These are phyloP conservation scores for Oryza punctata DNA, from an alignment of 176 grass and related monocot genomes.

Conservation along the genomic window DNA sequence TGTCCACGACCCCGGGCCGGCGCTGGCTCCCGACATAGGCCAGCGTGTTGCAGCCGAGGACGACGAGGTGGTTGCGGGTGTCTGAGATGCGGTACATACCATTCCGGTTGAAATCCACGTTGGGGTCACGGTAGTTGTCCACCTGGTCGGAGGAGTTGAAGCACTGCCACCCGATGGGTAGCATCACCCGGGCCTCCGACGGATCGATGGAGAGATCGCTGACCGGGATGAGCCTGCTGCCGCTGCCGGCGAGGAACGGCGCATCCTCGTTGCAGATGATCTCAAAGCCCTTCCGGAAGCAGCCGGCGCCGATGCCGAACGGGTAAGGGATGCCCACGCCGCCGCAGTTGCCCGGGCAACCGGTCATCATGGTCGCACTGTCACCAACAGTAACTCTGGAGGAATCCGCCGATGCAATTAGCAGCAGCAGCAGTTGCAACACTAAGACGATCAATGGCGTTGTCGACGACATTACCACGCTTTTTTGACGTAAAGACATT, in stretches of 20 bases:
- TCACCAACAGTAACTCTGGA: no score
- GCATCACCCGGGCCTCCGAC: slow-evolving; percentile 13
- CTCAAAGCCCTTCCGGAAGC: not conserved
- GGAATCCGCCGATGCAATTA: no score
- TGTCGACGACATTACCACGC: no score
- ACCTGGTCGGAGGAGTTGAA: not conserved
- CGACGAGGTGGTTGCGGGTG: not conserved
- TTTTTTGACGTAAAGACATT: no score
- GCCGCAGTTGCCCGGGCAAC: slow-evolving; percentile 41
- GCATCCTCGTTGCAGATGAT: no score
- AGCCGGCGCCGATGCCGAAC: slow-evolving; percentile 39
- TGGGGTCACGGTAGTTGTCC: not conserved
- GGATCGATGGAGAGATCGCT: not conserved
- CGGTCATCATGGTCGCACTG: no score
- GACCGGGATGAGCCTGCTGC: not conserved
- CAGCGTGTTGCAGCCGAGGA: slow-evolving; percentile 17
- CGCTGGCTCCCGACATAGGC: not conserved
- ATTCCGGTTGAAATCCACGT: not conserved
- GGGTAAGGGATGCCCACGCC: slow-evolving; percentile 46
- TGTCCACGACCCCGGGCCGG: not conserved
- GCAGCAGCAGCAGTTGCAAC: no score
- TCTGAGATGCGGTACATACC: slow-evolving; percentile 18
- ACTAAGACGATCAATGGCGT: no score
- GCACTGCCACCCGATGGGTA: slow-evolving; percentile 30
- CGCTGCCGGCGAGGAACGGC: no score